phyloP scores from a whole-genome alignment of 176 grass and related monocot species.

The Raddia distichophylla region DNA sequence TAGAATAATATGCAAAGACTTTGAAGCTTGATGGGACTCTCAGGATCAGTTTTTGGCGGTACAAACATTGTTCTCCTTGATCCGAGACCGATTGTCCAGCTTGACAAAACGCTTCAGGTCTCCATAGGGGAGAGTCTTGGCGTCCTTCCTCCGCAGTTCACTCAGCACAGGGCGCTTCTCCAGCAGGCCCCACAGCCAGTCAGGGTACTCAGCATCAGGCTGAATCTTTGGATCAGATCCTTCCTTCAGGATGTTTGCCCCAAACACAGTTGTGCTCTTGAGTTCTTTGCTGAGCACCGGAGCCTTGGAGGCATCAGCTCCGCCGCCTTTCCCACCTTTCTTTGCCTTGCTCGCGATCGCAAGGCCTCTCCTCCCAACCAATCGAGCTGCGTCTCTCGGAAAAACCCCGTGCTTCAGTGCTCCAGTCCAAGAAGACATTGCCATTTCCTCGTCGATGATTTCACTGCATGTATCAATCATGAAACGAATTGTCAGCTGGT shows the following conservation, averaged over 20 bases:
- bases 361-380: conserved; percentile 55
- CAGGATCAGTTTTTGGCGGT: conserved; percentile 33
- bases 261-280: conserved; percentile 78
- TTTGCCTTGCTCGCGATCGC: conserved; percentile 75
- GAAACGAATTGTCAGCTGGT: neutral
- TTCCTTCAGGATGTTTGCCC: conserved; percentile 91
- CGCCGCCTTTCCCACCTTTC: conserved; percentile 73
- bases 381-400: conserved; percentile 37
- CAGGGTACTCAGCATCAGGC: conserved; percentile 76
- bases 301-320: conserved; percentile 61
- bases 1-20: neutral
- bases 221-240: conserved; percentile 77
- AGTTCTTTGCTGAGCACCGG: conserved; percentile 76
- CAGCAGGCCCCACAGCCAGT: conserved; percentile 73
- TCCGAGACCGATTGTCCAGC: conserved; percentile 77
- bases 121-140: conserved; percentile 71
- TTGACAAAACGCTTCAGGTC: conserved; percentile 85
- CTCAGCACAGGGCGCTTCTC: conserved; percentile 73
- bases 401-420: conserved; percentile 32
- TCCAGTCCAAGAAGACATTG: conserved; percentile 53
- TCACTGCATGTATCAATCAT: conserved; percentile 33
- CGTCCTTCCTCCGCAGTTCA: conserved; percentile 81
- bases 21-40: neutral
- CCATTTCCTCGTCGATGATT: conserved; percentile 43
- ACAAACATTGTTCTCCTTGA: conserved; percentile 74